Evolutionary conservation across 2,329 filamentous ascomycete species (phyloP).

Genomic region (Chaetoscypha palmicola): DNA sequence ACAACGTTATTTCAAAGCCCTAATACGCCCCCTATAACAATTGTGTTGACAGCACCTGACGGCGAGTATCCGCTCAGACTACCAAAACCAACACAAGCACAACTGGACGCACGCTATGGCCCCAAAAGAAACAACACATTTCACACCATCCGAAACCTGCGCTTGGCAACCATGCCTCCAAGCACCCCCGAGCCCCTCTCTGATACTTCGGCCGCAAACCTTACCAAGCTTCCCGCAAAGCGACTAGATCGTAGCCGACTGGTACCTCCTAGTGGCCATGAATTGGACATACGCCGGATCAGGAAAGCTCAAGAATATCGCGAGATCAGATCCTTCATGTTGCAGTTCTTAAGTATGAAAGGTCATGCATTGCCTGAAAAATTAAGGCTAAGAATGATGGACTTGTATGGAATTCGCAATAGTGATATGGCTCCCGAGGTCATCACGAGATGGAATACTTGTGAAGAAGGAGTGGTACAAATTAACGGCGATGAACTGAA

Average conservation of each 20-base stretch:
- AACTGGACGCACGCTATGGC: not conserved
- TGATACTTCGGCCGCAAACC: not conserved
- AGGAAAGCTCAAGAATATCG: constrained; percentile 18
- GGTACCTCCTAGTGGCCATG: constrained; percentile 18
- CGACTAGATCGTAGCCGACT: constrained; percentile 12
- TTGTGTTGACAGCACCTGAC: constrained; percentile 23
- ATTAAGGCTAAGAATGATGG: constrained; percentile 20
- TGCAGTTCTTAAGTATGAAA: constrained; percentile 22
- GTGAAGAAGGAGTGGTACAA: not conserved
- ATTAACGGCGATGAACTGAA: constrained; percentile 13
- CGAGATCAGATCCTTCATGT: constrained; percentile 22
- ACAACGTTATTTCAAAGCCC: constrained; percentile 11
- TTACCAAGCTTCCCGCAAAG: not conserved
- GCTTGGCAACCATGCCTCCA: not conserved
- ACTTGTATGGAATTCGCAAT: constrained; percentile 21
- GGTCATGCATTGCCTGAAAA: constrained; percentile 19
- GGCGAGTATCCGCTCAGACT: not conserved
- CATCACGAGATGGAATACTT: constrained; percentile 10
- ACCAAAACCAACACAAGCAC: too few relatives aligned
- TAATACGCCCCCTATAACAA: constrained; percentile 14
- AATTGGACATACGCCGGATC: constrained; percentile 6
- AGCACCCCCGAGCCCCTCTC: not conserved
- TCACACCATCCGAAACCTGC: not conserved
- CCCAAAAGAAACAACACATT: not conserved
- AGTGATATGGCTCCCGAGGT: constrained; percentile 16